A percentile compares a stretch with the other conserved stretches of the same genome.
Conservation (phyloP, 495 filamentous ascomycete species). For the Hyaloscypha variabilis region DNA sequence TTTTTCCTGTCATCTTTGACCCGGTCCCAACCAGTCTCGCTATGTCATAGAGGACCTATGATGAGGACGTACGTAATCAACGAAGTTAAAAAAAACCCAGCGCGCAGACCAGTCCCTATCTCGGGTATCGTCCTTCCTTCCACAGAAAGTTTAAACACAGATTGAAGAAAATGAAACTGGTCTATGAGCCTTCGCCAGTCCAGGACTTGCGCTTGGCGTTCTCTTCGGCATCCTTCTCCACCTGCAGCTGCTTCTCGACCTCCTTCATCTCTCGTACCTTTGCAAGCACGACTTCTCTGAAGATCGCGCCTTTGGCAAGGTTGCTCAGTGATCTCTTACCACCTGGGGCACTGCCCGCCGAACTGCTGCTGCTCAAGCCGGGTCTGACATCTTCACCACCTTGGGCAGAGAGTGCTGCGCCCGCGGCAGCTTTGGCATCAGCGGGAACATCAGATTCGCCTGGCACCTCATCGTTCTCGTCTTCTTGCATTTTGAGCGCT, state of each 20-base stretch:
- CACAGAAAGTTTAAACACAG: background rate
- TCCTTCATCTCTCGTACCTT: slow-evolving; percentile 95
- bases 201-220: slow-evolving; percentile 45
- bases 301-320: slow-evolving; percentile 86
- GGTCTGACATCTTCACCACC: slow-evolving; percentile 26
- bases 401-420: slow-evolving; percentile 36
- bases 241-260: slow-evolving; percentile 71
- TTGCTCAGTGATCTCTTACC: slow-evolving; percentile 72
- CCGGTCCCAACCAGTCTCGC: background rate
- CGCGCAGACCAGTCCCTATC: background rate
- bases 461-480: slow-evolving; percentile 77
- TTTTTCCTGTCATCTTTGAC: background rate
- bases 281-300: slow-evolving; percentile 95
- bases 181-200: slow-evolving; percentile 5
- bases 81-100: background rate
- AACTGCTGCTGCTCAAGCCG: slow-evolving; percentile 24
- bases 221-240: slow-evolving; percentile 57
- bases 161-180: slow-evolving; percentile 11
- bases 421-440: slow-evolving; percentile 50
- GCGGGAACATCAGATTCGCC: slow-evolving; percentile 63
- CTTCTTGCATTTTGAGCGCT: slow-evolving; percentile 92
- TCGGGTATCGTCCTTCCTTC: slow-evolving; percentile 7
- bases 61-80: background rate
- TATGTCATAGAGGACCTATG: background rate
- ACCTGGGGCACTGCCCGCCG: slow-evolving; percentile 31